A percentile compares a stretch with the other conserved stretches of the same genome.
Evolutionary conservation across 805 yeast genomes (phyloP).

Genomic region (Hanseniaspora valbyensis): DNA sequence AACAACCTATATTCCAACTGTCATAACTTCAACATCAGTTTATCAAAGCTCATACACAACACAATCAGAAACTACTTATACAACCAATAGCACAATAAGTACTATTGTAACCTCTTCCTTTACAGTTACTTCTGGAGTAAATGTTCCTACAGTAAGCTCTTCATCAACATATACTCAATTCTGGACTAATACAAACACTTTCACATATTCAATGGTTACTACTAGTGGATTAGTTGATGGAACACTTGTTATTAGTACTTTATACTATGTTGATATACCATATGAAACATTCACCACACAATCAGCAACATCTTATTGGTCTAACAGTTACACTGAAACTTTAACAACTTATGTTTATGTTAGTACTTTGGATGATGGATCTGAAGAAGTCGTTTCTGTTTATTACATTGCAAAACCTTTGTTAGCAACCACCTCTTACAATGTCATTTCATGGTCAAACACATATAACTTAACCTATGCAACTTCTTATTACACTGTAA

Average conservation of each 20-base stretch:
- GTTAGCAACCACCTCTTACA: neutral
- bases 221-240: slow-evolving; percentile 7
- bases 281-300: slow-evolving; percentile 5
- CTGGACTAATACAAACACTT: slow-evolving; percentile 2
- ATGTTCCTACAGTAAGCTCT: neutral
- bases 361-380: slow-evolving; percentile 5
- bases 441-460: slow-evolving; percentile 3
- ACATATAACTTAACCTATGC: slow-evolving; percentile 15
- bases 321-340: neutral
- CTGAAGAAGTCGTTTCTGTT: slow-evolving; percentile 8
- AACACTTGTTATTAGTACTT: neutral
- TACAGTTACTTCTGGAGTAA: neutral
- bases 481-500: slow-evolving; percentile 13
- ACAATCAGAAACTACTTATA: neutral
- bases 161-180: slow-evolving; percentile 2
- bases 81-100: neutral
- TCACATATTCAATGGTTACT: slow-evolving; percentile 2
- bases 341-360: slow-evolving; percentile 10
- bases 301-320: slow-evolving; percentile 1
- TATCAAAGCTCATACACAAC: neutral
- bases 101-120: neutral
- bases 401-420: slow-evolving; percentile 11
- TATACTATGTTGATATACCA: slow-evolving; percentile 13
- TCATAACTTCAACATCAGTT: neutral
- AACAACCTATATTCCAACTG: neutral